phyloP scores from a whole-genome alignment of 1,284 basidiomycete genomes.

The Sporisorium exsertum region DNA sequence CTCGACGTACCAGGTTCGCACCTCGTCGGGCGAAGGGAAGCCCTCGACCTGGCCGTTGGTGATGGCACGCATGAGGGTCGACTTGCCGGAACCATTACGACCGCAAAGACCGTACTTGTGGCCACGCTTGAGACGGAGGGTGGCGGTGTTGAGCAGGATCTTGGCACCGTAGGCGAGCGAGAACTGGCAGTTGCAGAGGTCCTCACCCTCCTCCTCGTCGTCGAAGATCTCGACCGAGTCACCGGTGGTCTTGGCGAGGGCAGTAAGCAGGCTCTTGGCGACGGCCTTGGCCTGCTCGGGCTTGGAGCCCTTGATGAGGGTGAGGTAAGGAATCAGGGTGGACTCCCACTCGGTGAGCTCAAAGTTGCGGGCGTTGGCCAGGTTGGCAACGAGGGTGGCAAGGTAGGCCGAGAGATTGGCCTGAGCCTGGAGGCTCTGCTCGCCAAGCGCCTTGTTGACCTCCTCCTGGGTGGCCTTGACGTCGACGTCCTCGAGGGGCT shows the following conservation, averaged over 20 bases:
- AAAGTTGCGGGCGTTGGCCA: constrained; percentile 68
- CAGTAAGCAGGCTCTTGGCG: constrained; percentile 56
- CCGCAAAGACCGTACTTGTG: constrained; percentile 70
- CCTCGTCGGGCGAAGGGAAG: constrained; percentile 69
- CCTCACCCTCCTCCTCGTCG: constrained; percentile 69
- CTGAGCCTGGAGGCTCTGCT: constrained; percentile 56
- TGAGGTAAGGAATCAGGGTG: constrained; percentile 65
- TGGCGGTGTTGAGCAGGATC: constrained; percentile 70
- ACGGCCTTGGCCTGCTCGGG: constrained; percentile 61
- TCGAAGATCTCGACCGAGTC: constrained; percentile 69
- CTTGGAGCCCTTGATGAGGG: constrained; percentile 64
- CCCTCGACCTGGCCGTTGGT: constrained; percentile 70
- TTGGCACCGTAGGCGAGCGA: constrained; percentile 70
- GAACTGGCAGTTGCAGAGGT: constrained; percentile 70
- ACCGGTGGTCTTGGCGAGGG: constrained; percentile 66
- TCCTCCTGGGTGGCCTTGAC: constrained; percentile 52
- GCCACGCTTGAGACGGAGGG: constrained; percentile 69
- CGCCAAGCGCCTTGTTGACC: constrained; percentile 61
- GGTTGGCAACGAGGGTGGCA: constrained; percentile 65
- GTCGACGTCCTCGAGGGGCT: constrained; percentile 67
- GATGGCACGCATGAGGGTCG: constrained; percentile 69
- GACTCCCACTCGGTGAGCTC: constrained; percentile 68
- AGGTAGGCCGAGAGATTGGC: constrained; percentile 61
- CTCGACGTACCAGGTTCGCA: constrained; percentile 70
- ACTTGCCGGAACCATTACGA: constrained; percentile 70